These are phyloP conservation scores for Silene noctiflora DNA, from an alignment of 179 eudicot species.

Conservation along the genomic window DNA sequence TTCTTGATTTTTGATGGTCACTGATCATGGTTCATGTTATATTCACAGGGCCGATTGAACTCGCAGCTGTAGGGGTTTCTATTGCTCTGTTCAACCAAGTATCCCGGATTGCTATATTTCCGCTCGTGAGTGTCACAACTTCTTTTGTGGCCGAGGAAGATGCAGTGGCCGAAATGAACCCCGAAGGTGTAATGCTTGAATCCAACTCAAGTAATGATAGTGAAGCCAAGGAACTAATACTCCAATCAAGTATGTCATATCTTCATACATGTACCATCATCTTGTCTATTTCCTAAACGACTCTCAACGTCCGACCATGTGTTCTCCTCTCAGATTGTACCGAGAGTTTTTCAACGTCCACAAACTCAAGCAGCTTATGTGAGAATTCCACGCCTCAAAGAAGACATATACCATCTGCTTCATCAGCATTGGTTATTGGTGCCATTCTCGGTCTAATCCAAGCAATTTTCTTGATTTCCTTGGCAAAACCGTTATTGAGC, in stretches of 20 bases:
- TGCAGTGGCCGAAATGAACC: constrained; percentile 30
- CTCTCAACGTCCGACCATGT: background rate
- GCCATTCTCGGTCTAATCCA: constrained; percentile 43
- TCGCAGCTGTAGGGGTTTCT: constrained; percentile 74
- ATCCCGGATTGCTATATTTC: constrained; percentile 64
- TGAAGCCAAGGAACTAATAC: constrained; percentile 44
- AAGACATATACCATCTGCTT: constrained; percentile 49
- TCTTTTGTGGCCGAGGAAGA: constrained; percentile 79
- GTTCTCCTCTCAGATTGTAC: constrained; percentile 22
- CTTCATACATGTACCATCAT: background rate
- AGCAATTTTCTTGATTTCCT: constrained; percentile 35
- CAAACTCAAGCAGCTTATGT: constrained; percentile 18
- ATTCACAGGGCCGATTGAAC: constrained; percentile 53
- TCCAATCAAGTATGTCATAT: constrained; percentile 30
- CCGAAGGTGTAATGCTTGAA: constrained; percentile 30
- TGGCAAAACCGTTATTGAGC: constrained; percentile 42
- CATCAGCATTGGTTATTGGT: constrained; percentile 45
- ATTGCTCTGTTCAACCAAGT: constrained; percentile 75
- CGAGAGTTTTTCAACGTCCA: constrained; percentile 21
- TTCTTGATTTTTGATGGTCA: too few relatives aligned
- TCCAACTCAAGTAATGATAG: constrained; percentile 18
- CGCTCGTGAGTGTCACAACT: constrained; percentile 64
- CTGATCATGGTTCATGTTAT: background rate
- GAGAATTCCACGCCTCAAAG: constrained; percentile 24
- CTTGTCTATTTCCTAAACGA: background rate